Conservation (phyloP, 2,329 filamentous ascomycete species). For the Aureobasidium sp. region DNA sequence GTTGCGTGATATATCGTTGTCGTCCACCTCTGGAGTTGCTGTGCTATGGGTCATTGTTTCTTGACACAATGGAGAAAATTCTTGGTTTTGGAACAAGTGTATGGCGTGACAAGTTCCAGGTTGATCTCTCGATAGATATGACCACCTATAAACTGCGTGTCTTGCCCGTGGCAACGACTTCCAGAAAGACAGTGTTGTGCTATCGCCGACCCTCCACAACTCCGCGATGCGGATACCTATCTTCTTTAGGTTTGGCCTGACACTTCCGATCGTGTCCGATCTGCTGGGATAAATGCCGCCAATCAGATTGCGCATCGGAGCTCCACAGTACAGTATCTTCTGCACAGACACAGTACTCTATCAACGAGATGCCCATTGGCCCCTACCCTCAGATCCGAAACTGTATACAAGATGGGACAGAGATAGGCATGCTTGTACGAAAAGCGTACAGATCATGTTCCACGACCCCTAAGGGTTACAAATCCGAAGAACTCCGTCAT, state of each 20-base stretch:
- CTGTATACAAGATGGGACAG: no score
- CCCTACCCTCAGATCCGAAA: no score
- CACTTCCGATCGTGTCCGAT: not conserved
- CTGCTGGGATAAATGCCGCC: not conserved
- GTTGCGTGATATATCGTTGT: not conserved
- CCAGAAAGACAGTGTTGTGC: not conserved
- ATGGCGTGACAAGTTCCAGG: not conserved
- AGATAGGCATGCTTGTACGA: no score
- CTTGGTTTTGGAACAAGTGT: not conserved
- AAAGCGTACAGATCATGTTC: no score
- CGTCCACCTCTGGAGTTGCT: not conserved
- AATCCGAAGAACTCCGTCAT: no score
- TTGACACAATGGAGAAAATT: not conserved
- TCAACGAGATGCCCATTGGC: no score
- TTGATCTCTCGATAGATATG: not conserved
- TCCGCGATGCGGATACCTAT: not conserved
- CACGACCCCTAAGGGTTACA: no score
- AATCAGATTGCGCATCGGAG: not conserved
- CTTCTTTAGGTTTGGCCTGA: not conserved
- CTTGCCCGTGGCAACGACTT: not conserved
- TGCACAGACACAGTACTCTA: no score
- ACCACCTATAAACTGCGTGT: not conserved
- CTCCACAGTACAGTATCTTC: no score
- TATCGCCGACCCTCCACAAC: not conserved
- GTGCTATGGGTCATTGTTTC: not conserved